Conservation (phyloP, 495 filamentous ascomycete species). For the Lasiosphaeria ovina region DNA sequence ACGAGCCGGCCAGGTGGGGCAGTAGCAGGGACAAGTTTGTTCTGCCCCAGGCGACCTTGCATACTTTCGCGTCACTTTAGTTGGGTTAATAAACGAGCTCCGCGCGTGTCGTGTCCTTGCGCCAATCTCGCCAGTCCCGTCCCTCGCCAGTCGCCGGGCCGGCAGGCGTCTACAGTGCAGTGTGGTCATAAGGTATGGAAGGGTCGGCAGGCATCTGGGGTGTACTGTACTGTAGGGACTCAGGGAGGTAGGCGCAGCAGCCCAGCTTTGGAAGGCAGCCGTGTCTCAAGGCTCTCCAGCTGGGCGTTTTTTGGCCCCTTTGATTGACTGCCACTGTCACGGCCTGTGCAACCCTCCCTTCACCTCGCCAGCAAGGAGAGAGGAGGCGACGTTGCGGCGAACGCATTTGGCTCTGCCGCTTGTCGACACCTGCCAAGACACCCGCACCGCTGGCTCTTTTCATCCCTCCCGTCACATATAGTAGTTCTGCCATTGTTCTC, state of each 20-base stretch:
- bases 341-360: neutral
- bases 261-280: constrained; percentile 12
- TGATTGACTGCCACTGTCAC: neutral
- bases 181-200: neutral
- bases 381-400: neutral
- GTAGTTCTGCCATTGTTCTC: constrained; percentile 7
- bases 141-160: neutral
- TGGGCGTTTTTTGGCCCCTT: constrained; percentile 14
- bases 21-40: neutral
- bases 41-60: neutral
- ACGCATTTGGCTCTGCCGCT: constrained; percentile 8
- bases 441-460: neutral
- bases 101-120: constrained; percentile 15
- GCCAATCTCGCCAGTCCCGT: constrained; percentile 16
- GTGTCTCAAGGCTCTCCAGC: constrained; percentile 21
- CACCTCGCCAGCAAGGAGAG: neutral
- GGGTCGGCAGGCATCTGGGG: neutral
- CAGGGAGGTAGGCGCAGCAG: constrained; percentile 21
- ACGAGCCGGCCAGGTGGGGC: neutral
- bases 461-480: neutral
- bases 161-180: neutral
- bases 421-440: constrained; percentile 14
- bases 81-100: constrained; percentile 11
- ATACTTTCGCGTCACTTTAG: neutral
- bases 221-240: neutral